Percentiles rank a stretch among this genome's conserved stretches.
These are phyloP conservation scores for Colletotrichum musicola DNA, from an alignment of 2,329 filamentous ascomycete genomes.

Conservation along the genomic window DNA sequence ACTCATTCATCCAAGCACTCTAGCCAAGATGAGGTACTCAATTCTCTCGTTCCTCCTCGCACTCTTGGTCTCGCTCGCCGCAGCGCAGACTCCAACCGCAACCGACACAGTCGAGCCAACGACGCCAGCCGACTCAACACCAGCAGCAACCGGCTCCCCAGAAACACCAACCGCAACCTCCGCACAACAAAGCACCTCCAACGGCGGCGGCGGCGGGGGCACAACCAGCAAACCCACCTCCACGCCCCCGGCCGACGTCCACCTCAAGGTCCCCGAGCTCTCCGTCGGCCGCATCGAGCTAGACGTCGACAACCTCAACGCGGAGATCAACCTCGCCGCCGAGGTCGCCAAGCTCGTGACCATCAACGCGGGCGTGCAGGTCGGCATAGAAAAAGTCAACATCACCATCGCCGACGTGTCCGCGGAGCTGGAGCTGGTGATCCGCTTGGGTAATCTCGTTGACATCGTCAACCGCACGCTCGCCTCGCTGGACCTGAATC, in stretches of 20 bases:
- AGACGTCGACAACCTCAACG: slow-evolving; percentile 69
- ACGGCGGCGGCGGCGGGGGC: slow-evolving; percentile 39
- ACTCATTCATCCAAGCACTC: slow-evolving; percentile 39
- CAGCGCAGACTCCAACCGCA: slow-evolving; percentile 50
- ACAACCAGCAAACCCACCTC: slow-evolving; percentile 44
- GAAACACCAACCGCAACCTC: slow-evolving; percentile 34
- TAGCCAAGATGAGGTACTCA: slow-evolving; percentile 30
- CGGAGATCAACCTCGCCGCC: slow-evolving; percentile 71
- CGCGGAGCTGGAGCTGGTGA: slow-evolving; percentile 69
- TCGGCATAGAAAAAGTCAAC: slow-evolving; percentile 65
- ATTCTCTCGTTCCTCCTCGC: slow-evolving; percentile 47
- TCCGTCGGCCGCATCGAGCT: slow-evolving; percentile 71
- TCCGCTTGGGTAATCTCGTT: slow-evolving; percentile 70
- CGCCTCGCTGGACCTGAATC: slow-evolving; percentile 70
- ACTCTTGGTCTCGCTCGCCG: slow-evolving; percentile 46
- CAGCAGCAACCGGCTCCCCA: slow-evolving; percentile 37
- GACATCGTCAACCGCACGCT: slow-evolving; percentile 73
- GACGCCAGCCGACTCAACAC: slow-evolving; percentile 32
- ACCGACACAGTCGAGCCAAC: slow-evolving; percentile 38
- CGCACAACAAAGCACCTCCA: slow-evolving; percentile 39
- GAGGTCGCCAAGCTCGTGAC: slow-evolving; percentile 69
- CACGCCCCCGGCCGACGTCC: slow-evolving; percentile 65
- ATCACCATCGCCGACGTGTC: slow-evolving; percentile 72
- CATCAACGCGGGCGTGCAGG: slow-evolving; percentile 66
- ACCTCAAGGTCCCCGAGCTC: slow-evolving; percentile 68